Evolutionary conservation across 1,284 basidiomycete genomes (phyloP), one percentile per base, ranked within the genome.

Genomic region (Volvariella surrecta): DNA sequence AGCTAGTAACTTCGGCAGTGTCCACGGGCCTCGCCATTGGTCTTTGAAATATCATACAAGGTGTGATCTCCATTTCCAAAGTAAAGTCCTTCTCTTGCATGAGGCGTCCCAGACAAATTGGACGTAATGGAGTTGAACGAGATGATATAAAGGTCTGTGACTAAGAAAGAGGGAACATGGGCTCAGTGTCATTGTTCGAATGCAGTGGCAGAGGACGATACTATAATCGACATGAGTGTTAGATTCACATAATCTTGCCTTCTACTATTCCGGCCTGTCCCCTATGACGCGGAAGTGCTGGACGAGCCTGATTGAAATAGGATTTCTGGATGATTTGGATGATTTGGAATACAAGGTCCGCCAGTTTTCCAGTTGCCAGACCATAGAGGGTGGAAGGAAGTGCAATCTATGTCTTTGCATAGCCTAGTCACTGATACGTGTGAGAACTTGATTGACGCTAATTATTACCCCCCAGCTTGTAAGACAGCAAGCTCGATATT

Each of bases 241-340:
- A 1, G 65, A 61, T n/a, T 71, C 73, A 74, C 9, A 68, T 40
- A 48, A 71, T 73, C 50, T 62, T 60, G 2, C 72, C 71, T 19
- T 63, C 73, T 15, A 73, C 55, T 52, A 71, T 59, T 2, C 68
- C 71, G 4, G 57, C 70, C 41, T 61, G 60, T 2, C 65, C 64
- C 28, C 71, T 60, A 21, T 54, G 58, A 20, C 73, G 42, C 10
- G 63, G 53, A 45, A 71, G 60, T 13, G 70, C 47, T 0, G 31
- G 13, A 6, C 70, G 71, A 7, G 73, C 53, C 46, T 68, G 67
- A 1, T 62, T 56, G 0, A 70, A 73, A 42, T 66, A 57, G 0
- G 57, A 54, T 46, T 74, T 70, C 32, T 62, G 59, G 20, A 74
- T 62, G n/a, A n/a, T n/a, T n/a, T n/a, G n/a, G n/a, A n/a, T n/a